Evolutionary conservation across 1,284 basidiomycete genomes (phyloP).

Genomic region (Heterobasidion annosum): DNA sequence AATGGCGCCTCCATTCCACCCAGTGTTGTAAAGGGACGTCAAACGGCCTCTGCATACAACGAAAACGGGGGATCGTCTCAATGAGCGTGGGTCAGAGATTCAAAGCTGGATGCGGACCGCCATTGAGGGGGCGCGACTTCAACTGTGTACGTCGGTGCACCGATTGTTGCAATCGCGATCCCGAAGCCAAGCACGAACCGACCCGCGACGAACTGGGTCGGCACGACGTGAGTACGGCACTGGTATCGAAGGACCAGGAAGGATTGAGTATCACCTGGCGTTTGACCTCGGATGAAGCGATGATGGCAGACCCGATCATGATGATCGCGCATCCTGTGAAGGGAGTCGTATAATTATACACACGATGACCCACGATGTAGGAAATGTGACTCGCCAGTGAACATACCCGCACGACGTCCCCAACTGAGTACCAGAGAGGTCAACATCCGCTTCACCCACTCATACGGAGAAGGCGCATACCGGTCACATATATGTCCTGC

Average conservation of each 20-base stretch:
- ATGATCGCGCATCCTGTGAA: conserved; percentile 7
- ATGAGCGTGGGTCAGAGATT: not conserved
- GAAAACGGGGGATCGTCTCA: too few species aligned
- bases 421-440: conserved; percentile 7
- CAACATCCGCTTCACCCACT: too few species aligned
- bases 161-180: conserved; percentile 21
- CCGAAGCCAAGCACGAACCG: conserved; percentile 26
- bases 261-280: conserved; percentile 9
- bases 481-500: conserved; percentile 14
- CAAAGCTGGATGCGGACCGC: conserved; percentile 16
- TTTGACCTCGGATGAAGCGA: conserved; percentile 14
- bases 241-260: not conserved
- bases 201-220: conserved; percentile 18
- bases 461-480: not conserved
- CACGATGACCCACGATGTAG: too few species aligned
- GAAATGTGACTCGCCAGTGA: conserved; percentile 10
- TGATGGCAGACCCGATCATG: conserved; percentile 16
- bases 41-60: conserved; percentile 22
- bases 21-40: conserved; percentile 24
- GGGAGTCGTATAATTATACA: not conserved
- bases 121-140: conserved; percentile 37
- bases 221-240: not conserved
- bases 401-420: conserved; percentile 25
- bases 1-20: conserved; percentile 19
- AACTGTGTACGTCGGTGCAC: conserved; percentile 33